Base-by-base conservation (phyloP, 306 rosid genomes). In the Acacia confusa region DNA sequence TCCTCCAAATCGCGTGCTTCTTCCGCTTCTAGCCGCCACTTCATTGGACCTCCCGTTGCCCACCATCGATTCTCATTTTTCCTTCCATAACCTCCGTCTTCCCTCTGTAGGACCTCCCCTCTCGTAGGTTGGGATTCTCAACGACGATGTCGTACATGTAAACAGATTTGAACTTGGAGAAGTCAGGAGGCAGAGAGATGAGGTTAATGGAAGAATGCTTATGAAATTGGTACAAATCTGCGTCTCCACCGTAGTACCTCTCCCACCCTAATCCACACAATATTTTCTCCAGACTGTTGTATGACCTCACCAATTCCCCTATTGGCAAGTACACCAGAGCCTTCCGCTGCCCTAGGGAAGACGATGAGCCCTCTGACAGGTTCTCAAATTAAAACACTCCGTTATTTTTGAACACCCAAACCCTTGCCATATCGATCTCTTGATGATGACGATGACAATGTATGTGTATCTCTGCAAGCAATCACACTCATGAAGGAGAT, bases 81-180 rank as follows among this genome's bases (percentile, higher is more conserved):
- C n/a, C n/a, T n/a, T n/a, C n/a, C n/a, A n/a, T n/a, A n/a, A n/a
- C n/a, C n/a, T n/a, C n/a, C n/a, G n/a, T n/a, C n/a, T n/a, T n/a
- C n/a, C n/a, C n/a, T n/a, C n/a, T n/a, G n/a, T n/a, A n/a, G n/a
- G n/a, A n/a, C n/a, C n/a, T n/a, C n/a, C n/a, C n/a, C n/a, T n/a
- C n/a, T n/a, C n/a, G n/a, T n/a, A 87, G 22, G 63, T 87, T 88
- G 43, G 95, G 94, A 60, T 87, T 85, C 80, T 92, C 91, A 72
- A 92, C 9, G 85, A 89, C 97, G 7, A 92, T 85, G 64, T 92
- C 97, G 76, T 88, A 92, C 97, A 92, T 92, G 63, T 92, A 16
- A 74, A 92, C 40, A 6, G 97, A 87, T 85, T 63, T 84, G 90
- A 92, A 92, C 83, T 70, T 89, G 85, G 84, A 76, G 82, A 88